These are phyloP conservation scores for Rhynchosporium graminicola DNA, from an alignment of 2,329 filamentous ascomycete species.

Conservation along the genomic window DNA sequence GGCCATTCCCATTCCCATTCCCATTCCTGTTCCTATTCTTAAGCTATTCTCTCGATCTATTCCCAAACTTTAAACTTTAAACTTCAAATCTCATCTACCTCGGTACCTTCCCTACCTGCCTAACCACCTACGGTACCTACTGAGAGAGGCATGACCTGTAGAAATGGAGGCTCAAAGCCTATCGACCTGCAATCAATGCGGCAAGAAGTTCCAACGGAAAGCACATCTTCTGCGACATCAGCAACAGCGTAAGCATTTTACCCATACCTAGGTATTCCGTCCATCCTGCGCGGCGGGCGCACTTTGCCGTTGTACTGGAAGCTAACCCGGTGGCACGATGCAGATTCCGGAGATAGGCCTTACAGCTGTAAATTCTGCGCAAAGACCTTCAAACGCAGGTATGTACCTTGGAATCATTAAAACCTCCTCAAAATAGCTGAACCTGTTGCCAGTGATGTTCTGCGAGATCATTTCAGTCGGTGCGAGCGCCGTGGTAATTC, in stretches of 20 bases:
- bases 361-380: slow-evolving; percentile 41
- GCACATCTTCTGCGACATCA: slow-evolving; percentile 41
- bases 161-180: slow-evolving; percentile 41
- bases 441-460: slow-evolving; percentile 35
- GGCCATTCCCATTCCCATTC: slow-evolving; percentile 16
- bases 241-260: slow-evolving; percentile 37
- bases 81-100: too few relatives aligned
- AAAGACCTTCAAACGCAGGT: slow-evolving; percentile 42
- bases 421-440: slow-evolving; percentile 10
- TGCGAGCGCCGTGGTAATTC: slow-evolving; percentile 37
- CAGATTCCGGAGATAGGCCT: slow-evolving; percentile 39
- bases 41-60: too few relatives aligned
- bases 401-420: slow-evolving; percentile 11
- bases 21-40: neutral
- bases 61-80: too few relatives aligned
- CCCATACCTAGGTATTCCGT: neutral
- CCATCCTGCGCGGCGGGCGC: neutral
- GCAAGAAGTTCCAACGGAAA: slow-evolving; percentile 41
- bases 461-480: slow-evolving; percentile 40
- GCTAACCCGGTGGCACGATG: slow-evolving; percentile 12
- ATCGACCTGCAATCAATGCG: slow-evolving; percentile 39
- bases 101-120: too few relatives aligned
- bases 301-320: neutral
- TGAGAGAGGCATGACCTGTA: slow-evolving; percentile 4
- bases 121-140: too few relatives aligned